phyloP scores from a whole-genome alignment of 139 green algal genomes.

The Coelastrella sp. region DNA sequence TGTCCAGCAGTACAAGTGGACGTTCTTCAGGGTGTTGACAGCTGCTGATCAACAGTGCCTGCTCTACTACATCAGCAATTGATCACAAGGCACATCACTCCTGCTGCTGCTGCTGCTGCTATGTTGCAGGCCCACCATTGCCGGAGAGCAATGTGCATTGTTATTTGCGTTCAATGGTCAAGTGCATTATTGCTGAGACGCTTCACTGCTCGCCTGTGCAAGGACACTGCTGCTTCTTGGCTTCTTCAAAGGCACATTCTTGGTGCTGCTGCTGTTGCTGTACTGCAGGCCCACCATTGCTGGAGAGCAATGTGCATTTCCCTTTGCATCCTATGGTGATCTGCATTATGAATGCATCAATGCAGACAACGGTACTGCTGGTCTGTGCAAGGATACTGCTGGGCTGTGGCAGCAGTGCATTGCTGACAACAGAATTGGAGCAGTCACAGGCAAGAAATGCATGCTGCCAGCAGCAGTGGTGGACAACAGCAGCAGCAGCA shows the following conservation, averaged over 20 bases:
- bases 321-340: not conserved
- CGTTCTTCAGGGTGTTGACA: too few relatives aligned
- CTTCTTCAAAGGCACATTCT: too few relatives aligned
- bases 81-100: too few relatives aligned
- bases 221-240: too few relatives aligned
- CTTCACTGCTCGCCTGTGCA: not conserved
- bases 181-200: not conserved
- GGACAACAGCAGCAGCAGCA: not conserved
- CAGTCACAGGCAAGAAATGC: not conserved
- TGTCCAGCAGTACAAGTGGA: too few relatives aligned
- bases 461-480: constrained; percentile 3
- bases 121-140: not conserved
- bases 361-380: constrained; percentile 14
- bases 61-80: too few relatives aligned
- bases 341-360: constrained; percentile 11
- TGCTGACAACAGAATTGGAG: not conserved
- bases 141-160: not conserved
- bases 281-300: not conserved
- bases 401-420: constrained; percentile 2
- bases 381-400: constrained; percentile 19
- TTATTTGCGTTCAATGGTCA: not conserved
- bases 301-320: not conserved
- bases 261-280: not conserved
- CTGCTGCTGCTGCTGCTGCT: not conserved
- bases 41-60: too few relatives aligned